Evolutionary conservation across 2,329 filamentous ascomycete species (phyloP).

Genomic region (Pezizomycotina sp.): DNA sequence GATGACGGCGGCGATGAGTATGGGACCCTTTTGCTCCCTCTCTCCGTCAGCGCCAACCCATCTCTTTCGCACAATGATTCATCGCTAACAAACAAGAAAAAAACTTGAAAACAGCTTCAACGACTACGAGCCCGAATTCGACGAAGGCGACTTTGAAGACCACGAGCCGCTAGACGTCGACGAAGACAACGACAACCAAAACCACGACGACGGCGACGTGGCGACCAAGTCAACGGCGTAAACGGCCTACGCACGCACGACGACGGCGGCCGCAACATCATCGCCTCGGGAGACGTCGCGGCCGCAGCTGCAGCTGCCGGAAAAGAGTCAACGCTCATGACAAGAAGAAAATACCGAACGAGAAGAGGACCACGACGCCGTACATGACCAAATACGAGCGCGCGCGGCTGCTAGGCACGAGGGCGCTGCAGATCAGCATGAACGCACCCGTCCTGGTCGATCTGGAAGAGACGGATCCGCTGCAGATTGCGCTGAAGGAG

Average conservation of each 20-base stretch:
- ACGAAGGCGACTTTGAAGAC: conserved; percentile 15
- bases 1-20: conserved; percentile 41
- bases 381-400: conserved; percentile 99
- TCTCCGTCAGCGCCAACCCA: conserved; percentile 18
- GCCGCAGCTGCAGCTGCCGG: conserved; percentile 32
- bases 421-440: conserved; percentile 64
- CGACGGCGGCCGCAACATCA: conserved; percentile 39
- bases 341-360: conserved; percentile 76
- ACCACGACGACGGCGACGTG: conserved; percentile 20
- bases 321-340: conserved; percentile 32
- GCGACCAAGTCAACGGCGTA: conserved; percentile 30
- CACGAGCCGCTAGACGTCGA: conserved; percentile 2
- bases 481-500: conserved; percentile 96
- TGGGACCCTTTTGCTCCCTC: conserved; percentile 15
- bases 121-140: conserved; percentile 23
- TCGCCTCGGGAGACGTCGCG: conserved; percentile 30
- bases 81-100: too few species aligned
- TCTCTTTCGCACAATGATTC: too few species aligned
- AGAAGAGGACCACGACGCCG: conserved; percentile 78
- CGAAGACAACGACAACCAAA: conserved; percentile 3
- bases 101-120: conserved; percentile 12
- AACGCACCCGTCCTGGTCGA: conserved; percentile 81
- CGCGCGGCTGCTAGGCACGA: conserved; percentile 79
- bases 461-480: conserved; percentile 88
- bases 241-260: conserved; percentile 28